Evolutionary conservation across 345 rosid genomes (phyloP).

Genomic region (Salix exigua): DNA sequence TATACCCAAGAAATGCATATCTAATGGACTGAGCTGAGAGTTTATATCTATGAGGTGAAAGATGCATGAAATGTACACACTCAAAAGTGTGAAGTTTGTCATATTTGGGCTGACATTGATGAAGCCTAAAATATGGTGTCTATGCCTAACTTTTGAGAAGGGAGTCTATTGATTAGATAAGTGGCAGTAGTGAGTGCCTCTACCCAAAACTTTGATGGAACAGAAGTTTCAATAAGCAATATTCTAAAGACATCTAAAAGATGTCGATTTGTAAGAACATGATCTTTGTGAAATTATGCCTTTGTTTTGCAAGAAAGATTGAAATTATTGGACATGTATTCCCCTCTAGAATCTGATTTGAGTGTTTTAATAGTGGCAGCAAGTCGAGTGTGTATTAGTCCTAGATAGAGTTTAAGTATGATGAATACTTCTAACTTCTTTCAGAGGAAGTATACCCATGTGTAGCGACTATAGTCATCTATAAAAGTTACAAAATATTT

Average conservation of each 20-base stretch:
- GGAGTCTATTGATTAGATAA: neutral
- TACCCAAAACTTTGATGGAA: neutral
- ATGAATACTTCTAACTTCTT: neutral
- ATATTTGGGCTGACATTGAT: neutral
- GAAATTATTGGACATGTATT: slow-evolving; percentile 1
- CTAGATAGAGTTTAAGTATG: neutral
- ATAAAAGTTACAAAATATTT: neutral
- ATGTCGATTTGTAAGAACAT: neutral
- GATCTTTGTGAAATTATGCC: slow-evolving; percentile 1
- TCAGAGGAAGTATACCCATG: too few species aligned
- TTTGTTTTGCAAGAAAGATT: neutral
- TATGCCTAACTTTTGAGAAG: neutral
- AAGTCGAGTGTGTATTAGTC: neutral
- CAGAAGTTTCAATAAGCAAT: neutral
- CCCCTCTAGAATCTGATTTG: neutral
- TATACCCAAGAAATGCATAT: neutral
- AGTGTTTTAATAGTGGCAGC: neutral
- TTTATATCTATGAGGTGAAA: neutral
- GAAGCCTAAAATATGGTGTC: neutral
- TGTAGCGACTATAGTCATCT: neutral
- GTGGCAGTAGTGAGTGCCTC: too few species aligned
- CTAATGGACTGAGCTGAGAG: neutral
- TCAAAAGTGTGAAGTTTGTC: neutral
- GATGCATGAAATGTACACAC: neutral
- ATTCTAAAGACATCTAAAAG: neutral